Conservation (phyloP, 2,329 filamentous ascomycete species). For the Botrytis deweyae region DNA sequence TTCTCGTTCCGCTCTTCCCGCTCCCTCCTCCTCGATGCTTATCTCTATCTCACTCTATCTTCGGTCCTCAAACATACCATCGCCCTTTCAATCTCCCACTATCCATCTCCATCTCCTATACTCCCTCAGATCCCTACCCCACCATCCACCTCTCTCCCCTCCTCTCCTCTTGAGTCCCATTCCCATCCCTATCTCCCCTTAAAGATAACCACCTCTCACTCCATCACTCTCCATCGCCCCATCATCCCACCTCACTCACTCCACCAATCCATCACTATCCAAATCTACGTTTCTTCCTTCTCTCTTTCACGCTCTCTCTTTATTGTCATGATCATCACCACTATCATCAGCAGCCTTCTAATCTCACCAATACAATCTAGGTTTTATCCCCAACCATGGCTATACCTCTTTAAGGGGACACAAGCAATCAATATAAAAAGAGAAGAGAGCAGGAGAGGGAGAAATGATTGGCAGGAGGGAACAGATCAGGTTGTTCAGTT, state of each 20-base stretch:
- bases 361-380: background rate
- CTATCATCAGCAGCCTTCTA: background rate
- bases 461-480: too few relatives aligned
- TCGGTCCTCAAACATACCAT: background rate
- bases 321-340: background rate
- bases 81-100: background rate
- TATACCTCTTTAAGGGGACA: background rate
- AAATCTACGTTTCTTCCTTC: too few relatives aligned
- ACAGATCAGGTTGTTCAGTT: too few relatives aligned
- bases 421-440: background rate
- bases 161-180: too few relatives aligned
- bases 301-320: background rate
- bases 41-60: too few relatives aligned
- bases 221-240: too few relatives aligned
- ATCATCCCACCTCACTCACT: too few relatives aligned
- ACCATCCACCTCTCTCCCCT: too few relatives aligned
- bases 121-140: background rate
- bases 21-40: background rate
- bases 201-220: too few relatives aligned
- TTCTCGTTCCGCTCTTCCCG: background rate
- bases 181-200: too few relatives aligned
- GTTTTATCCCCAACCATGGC: background rate
- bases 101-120: background rate
- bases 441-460: background rate
- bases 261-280: background rate